Evolutionary conservation across 441 rosid species (phyloP).

Genomic region (Adansonia madagascariensis): DNA sequence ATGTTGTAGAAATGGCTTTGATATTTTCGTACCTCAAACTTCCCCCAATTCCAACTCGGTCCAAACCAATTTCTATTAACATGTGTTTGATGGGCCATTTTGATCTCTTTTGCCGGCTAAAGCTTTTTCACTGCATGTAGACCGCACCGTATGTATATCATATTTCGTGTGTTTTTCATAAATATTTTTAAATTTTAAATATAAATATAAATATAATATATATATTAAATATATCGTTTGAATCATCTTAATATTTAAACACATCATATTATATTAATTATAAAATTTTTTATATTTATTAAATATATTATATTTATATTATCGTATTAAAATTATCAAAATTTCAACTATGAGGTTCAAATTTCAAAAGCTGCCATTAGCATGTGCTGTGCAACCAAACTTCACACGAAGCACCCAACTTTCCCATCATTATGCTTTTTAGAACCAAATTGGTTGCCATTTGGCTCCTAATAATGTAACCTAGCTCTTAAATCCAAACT

Average conservation of each 20-base stretch:
- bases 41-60: background rate
- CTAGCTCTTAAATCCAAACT: background rate
- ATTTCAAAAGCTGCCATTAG: too few species aligned
- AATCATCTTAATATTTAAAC: too few species aligned
- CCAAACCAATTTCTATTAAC: background rate
- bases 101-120: background rate
- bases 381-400: background rate
- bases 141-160: too few species aligned
- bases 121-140: background rate
- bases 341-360: background rate
- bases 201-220: too few species aligned
- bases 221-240: too few species aligned
- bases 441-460: background rate
- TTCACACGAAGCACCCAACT: background rate
- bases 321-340: too few species aligned
- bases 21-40: background rate
- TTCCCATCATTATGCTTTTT: background rate
- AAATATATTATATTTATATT: too few species aligned
- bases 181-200: too few species aligned
- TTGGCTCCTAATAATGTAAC: background rate
- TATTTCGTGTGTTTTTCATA: too few species aligned
- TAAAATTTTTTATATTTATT: too few species aligned
- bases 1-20: background rate
- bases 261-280: too few species aligned
- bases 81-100: constrained; percentile 7